Conservation (phyloP, 352 stramenopile genomes). For the Phytophthora ohioensis region DNA sequence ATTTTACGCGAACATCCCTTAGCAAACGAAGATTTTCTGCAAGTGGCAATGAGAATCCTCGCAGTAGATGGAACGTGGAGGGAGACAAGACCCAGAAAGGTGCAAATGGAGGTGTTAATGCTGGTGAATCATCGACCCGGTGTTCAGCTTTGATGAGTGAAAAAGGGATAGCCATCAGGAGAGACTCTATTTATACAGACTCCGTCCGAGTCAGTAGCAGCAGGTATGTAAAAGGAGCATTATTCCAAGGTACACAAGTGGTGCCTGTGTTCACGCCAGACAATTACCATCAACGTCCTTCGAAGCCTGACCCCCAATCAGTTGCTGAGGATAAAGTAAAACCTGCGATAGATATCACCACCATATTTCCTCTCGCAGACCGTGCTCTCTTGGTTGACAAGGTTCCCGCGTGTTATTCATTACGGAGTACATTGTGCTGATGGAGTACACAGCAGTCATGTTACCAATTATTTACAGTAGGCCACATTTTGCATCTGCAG, state of each 20-base stretch:
- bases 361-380: not conserved
- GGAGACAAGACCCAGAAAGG: not conserved
- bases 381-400: not conserved
- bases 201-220: not conserved
- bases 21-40: constrained; percentile 3
- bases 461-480: not conserved
- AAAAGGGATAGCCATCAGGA: not conserved
- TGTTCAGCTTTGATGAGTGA: not conserved
- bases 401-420: not conserved
- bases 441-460: not conserved
- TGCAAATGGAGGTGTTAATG: not conserved
- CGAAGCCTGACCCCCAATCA: not conserved
- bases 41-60: constrained; percentile 17
- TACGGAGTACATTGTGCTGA: not conserved
- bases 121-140: not conserved
- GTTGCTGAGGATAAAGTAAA: not conserved
- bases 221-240: not conserved
- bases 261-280: not conserved
- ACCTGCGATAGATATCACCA: not conserved
- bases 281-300: not conserved
- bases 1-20: not conserved
- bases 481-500: not conserved
- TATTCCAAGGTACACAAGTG: not conserved
- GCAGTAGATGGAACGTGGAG: not conserved
- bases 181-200: not conserved